Evolutionary conservation across 2,329 filamentous ascomycete species (phyloP).

Genomic region (Venturia pyrina): DNA sequence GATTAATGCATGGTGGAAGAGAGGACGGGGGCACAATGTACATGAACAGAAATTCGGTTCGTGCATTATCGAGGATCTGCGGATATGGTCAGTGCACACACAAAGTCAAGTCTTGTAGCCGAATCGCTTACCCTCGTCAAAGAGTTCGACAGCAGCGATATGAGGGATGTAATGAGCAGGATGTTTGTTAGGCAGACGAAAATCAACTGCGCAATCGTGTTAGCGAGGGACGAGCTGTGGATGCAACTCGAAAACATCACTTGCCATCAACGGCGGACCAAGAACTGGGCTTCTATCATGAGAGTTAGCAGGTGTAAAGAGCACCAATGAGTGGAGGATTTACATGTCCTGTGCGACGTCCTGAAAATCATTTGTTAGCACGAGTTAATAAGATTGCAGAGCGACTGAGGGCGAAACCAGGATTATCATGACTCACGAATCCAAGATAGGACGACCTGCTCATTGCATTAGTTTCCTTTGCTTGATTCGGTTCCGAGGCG

Average conservation of each 20-base stretch:
- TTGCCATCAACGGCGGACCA: constrained; percentile 43
- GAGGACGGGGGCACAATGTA: constrained; percentile 31
- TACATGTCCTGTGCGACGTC: constrained; percentile 38
- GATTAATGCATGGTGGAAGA: background rate
- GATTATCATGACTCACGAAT: constrained; percentile 45
- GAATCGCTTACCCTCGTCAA: constrained; percentile 44
- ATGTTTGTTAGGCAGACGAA: constrained; percentile 73
- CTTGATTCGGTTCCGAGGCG: background rate
- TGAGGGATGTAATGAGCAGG: constrained; percentile 67
- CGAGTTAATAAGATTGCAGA: background rate
- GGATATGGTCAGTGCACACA: constrained; percentile 4
- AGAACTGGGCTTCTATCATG: constrained; percentile 37
- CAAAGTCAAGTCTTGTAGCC: constrained; percentile 22
- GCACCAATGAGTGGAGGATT: background rate
- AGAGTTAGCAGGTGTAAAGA: constrained; percentile 13
- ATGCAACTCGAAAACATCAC: background rate
- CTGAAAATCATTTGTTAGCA: constrained; percentile 16
- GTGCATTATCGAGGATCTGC: constrained; percentile 50
- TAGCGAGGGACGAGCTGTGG: background rate
- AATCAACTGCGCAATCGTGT: constrained; percentile 41
- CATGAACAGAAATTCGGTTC: constrained; percentile 71
- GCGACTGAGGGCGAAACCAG: background rate
- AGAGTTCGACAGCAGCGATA: constrained; percentile 68
- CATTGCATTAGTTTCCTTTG: background rate
- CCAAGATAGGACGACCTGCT: constrained; percentile 57